Conservation (phyloP, 2,329 filamentous ascomycete species). For the Colletotrichum lindemuthianum region DNA sequence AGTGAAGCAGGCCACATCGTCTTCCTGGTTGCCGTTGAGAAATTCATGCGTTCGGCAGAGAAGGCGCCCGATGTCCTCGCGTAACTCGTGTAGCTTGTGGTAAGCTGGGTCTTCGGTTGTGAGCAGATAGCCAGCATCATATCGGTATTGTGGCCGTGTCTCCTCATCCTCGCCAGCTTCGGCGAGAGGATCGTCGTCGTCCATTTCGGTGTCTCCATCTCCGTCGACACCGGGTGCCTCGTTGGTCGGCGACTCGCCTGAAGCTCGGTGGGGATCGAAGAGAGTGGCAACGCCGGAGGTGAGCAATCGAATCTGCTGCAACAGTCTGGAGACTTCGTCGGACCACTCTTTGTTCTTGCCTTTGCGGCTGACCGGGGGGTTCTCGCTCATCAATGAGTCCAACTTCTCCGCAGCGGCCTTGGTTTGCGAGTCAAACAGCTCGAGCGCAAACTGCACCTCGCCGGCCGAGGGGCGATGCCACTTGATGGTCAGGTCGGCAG, state of each 20-base stretch:
- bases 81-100: constrained; percentile 79
- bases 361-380: constrained; percentile 85
- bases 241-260: constrained; percentile 55
- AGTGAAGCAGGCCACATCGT: constrained; percentile 96
- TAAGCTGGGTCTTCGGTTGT: constrained; percentile 70
- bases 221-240: constrained; percentile 57
- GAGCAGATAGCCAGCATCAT: constrained; percentile 87
- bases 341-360: constrained; percentile 99
- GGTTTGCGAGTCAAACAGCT: constrained; percentile 87
- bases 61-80: constrained; percentile 81
- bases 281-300: constrained; percentile 89
- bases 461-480: constrained; percentile 88
- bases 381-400: constrained; percentile 80
- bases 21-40: constrained; percentile 84
- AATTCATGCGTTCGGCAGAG: constrained; percentile 88
- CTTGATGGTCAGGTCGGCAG: constrained; percentile 81
- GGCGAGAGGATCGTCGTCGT: constrained; percentile 61
- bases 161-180: constrained; percentile 82
- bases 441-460: constrained; percentile 89
- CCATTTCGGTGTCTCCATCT: constrained; percentile 54
- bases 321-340: constrained; percentile 90
- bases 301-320: constrained; percentile 88
- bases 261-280: constrained; percentile 82
- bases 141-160: constrained; percentile 86
- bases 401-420: constrained; percentile 80